Evolutionary conservation across 2,329 filamentous ascomycete genomes (phyloP).

Genomic region (Zymoseptoria crescenta): DNA sequence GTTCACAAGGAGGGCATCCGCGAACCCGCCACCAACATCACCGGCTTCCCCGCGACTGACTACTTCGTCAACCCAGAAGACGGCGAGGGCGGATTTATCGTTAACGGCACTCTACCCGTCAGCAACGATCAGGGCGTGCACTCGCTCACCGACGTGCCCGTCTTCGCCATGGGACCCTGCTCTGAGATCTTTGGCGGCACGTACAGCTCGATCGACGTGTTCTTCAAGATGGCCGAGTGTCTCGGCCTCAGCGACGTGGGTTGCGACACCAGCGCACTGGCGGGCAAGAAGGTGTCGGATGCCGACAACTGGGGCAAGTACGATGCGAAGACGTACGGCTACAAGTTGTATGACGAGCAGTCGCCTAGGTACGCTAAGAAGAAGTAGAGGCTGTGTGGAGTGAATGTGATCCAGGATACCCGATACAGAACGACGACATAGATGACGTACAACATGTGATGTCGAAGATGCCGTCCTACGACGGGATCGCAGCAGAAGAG

Average conservation of each 20-base stretch:
- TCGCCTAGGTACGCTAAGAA: constrained; percentile 16
- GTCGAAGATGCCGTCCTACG: not conserved
- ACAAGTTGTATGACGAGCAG: constrained; percentile 14
- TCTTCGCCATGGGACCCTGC: constrained; percentile 72
- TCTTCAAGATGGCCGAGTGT: constrained; percentile 65
- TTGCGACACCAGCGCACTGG: not conserved
- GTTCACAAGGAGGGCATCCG: constrained; percentile 60
- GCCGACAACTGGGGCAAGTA: constrained; percentile 16
- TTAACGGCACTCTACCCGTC: constrained; percentile 67
- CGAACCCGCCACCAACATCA: constrained; percentile 49
- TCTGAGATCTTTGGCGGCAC: constrained; percentile 66
- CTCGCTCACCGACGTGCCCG: constrained; percentile 68
- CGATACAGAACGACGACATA: not conserved
- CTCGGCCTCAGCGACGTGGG: constrained; percentile 44
- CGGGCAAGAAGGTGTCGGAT: constrained; percentile 5
- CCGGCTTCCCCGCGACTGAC: constrained; percentile 42
- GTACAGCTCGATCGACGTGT: constrained; percentile 64
- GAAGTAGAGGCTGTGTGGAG: not conserved
- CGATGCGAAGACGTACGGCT: constrained; percentile 8
- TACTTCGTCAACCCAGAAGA: constrained; percentile 64
- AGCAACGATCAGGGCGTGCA: constrained; percentile 62
- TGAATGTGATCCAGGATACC: not conserved
- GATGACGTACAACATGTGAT: not conserved
- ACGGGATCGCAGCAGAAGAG: not conserved
- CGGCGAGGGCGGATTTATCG: constrained; percentile 56